These are phyloP conservation scores for Zizania palustris DNA, from an alignment of 202 grass and related monocot genomes.

Conservation along the genomic window DNA sequence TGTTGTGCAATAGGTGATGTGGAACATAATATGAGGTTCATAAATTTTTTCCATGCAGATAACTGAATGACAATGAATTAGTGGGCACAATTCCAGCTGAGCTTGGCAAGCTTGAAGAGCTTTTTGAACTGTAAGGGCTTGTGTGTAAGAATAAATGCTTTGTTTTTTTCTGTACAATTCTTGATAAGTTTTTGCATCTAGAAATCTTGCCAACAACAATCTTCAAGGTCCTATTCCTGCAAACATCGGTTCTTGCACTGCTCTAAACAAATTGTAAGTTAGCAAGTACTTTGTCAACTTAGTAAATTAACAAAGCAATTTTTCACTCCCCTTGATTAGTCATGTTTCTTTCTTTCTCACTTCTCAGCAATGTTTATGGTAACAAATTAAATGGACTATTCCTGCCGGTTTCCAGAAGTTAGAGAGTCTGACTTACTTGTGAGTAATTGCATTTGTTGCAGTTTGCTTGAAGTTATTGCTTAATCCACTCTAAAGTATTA, in stretches of 20 bases:
- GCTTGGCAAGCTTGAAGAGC: conserved; percentile 92
- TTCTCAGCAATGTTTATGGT: conserved; percentile 86
- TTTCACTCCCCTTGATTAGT: conserved; percentile 34
- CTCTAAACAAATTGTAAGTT: conserved; percentile 98
- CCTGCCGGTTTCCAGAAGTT: conserved; percentile 76
- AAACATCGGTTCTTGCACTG: conserved; percentile 90
- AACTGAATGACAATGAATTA: conserved; percentile 95
- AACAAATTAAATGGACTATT: conserved; percentile 89
- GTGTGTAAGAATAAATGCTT: neutral
- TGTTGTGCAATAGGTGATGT: conserved; percentile 11
- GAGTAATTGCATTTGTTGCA: conserved; percentile 45
- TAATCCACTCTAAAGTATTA: too few species aligned
- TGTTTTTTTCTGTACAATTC: conserved; percentile 13
- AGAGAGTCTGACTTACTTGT: conserved; percentile 92
- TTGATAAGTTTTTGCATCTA: conserved; percentile 47
- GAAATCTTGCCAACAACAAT: conserved; percentile 97
- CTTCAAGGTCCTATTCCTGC: conserved; percentile 84
- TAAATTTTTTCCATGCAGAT: conserved; percentile 52
- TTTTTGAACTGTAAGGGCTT: conserved; percentile 89
- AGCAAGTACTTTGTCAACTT: neutral
- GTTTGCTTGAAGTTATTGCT: conserved; percentile 18
- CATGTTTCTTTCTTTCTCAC: neutral
- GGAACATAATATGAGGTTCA: neutral
- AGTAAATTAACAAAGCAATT: neutral
- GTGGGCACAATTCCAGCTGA: conserved; percentile 86